Percentiles rank a stretch among this genome's conserved stretches.
phyloP scores from a whole-genome alignment of 2,329 filamentous ascomycete species.

The Exophiala viscosa region DNA sequence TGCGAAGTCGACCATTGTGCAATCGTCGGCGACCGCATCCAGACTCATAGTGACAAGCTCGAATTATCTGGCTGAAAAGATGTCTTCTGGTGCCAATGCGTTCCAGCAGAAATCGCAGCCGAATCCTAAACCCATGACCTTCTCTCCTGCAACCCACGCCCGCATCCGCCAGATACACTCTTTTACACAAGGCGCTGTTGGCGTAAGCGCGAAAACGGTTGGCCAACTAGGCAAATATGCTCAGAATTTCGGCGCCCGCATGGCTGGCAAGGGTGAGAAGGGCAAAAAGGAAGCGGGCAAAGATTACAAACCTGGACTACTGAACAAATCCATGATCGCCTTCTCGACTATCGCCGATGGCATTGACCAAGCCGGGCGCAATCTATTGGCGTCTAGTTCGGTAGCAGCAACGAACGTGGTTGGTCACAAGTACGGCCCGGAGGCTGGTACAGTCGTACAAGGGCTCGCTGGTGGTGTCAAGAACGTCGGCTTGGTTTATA shows the following conservation, averaged over 20 bases:
- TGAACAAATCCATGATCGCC: conserved; percentile 96
- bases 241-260: conserved; percentile 79
- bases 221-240: conserved; percentile 78
- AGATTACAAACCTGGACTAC: conserved; percentile 83
- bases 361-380: conserved; percentile 80
- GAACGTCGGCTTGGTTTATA: conserved; percentile 95
- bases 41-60: conserved; percentile 88
- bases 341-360: conserved; percentile 94
- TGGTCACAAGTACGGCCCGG: conserved; percentile 79
- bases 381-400: conserved; percentile 69
- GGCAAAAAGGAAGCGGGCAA: conserved; percentile 63
- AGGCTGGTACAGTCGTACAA: conserved; percentile 74
- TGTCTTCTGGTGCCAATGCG: conserved; percentile 72
- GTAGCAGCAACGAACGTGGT: conserved; percentile 81
- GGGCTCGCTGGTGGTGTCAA: conserved; percentile 81
- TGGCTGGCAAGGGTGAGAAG: conserved; percentile 60
- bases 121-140: conserved; percentile 75
- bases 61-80: conserved; percentile 69
- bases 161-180: conserved; percentile 84
- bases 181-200: conserved; percentile 75
- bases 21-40: conserved; percentile 81
- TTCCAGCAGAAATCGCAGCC: conserved; percentile 81
- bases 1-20: conserved; percentile 78
- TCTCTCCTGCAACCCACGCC: conserved; percentile 77
- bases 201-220: conserved; percentile 78